phyloP scores from a whole-genome alignment of 768 basidiomycete genomes.

The Suillus alpinus region DNA sequence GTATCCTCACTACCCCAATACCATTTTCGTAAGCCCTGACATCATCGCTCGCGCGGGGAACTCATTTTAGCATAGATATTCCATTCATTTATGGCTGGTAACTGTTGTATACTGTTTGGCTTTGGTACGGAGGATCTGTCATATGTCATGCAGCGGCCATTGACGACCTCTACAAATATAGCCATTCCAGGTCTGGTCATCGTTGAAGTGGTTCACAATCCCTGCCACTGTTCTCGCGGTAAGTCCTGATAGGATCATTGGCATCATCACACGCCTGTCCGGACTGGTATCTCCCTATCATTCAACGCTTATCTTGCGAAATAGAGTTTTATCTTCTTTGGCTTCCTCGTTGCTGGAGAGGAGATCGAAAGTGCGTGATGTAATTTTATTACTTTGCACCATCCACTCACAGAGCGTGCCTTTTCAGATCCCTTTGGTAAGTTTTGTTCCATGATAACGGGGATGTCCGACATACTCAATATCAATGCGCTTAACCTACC shows the following conservation, averaged over 20 bases:
- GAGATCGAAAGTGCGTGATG: conserved; percentile 64
- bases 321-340: conserved; percentile 69
- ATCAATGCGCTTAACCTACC: not conserved
- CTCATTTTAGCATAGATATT: conserved; percentile 43
- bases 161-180: conserved; percentile 18
- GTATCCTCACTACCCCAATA: conserved; percentile 74
- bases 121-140: conserved; percentile 40
- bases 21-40: conserved; percentile 58
- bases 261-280: not conserved
- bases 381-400: not conserved
- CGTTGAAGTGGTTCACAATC: conserved; percentile 61
- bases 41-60: not conserved
- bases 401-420: not conserved
- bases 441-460: conserved; percentile 8
- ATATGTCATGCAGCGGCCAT: not conserved
- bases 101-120: conserved; percentile 58
- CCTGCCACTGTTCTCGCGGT: conserved; percentile 57
- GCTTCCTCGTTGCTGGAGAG: conserved; percentile 70
- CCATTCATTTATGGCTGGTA: conserved; percentile 66
- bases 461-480: not conserved
- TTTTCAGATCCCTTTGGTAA: conserved; percentile 45
- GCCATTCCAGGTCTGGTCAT: conserved; percentile 63
- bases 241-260: conserved; percentile 15
- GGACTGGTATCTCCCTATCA: not conserved
- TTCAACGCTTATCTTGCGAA: conserved; percentile 5